These are phyloP conservation scores for Magnaporthiopsis poae DNA, from an alignment of 2,329 filamentous ascomycete species.

Conservation along the genomic window DNA sequence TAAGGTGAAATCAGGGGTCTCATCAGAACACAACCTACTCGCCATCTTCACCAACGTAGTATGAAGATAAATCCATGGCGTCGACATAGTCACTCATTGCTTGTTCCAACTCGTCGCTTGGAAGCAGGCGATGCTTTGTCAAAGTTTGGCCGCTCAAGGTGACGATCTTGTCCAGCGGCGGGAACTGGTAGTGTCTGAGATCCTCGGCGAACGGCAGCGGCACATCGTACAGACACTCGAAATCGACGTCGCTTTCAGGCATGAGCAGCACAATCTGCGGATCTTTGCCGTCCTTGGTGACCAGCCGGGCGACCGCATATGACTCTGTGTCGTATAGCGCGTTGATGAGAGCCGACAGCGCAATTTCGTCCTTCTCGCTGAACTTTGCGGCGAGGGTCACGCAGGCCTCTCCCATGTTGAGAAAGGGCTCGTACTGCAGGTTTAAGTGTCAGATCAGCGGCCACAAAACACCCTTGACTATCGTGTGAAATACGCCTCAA, in stretches of 20 bases:
- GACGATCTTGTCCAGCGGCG: constrained; percentile 75
- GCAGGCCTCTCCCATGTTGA: constrained; percentile 73
- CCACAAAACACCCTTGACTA: not conserved
- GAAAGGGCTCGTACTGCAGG: constrained; percentile 65
- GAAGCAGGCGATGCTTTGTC: constrained; percentile 74
- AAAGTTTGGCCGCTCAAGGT: constrained; percentile 76
- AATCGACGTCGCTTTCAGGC: constrained; percentile 66
- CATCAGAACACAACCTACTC: constrained; percentile 42
- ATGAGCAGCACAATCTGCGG: constrained; percentile 69
- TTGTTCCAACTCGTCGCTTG: constrained; percentile 59
- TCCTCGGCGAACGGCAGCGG: constrained; percentile 91
- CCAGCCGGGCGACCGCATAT: constrained; percentile 77
- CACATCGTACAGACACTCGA: constrained; percentile 80
- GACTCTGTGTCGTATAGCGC: constrained; percentile 76
- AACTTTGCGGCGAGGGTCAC: constrained; percentile 66
- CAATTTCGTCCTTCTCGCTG: constrained; percentile 74
- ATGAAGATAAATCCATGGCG: constrained; percentile 72
- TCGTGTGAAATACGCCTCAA: not conserved
- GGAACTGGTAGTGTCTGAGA: constrained; percentile 79
- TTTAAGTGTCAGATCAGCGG: not conserved
- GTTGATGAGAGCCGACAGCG: constrained; percentile 80
- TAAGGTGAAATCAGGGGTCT: not conserved
- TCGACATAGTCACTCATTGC: constrained; percentile 91
- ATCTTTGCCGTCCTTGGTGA: constrained; percentile 71
- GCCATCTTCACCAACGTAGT: constrained; percentile 59